These are phyloP conservation scores for Oryza nivara DNA, from an alignment of 176 grass and related monocot species.

Conservation along the genomic window DNA sequence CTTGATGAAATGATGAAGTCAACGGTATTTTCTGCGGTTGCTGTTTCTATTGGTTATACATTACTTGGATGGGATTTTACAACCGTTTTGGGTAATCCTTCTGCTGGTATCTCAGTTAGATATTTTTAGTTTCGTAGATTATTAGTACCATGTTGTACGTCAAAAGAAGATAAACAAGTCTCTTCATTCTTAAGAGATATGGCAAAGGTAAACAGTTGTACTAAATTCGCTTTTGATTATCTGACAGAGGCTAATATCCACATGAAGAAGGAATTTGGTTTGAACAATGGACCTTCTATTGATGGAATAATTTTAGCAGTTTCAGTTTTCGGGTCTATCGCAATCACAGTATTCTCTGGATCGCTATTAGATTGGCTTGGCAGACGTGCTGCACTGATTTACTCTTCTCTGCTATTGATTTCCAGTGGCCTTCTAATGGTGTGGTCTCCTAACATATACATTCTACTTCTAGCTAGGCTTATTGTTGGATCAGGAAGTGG, in stretches of 20 bases:
- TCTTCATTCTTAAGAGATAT: slow-evolving; percentile 8
- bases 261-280: slow-evolving; percentile 77
- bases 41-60: slow-evolving; percentile 73
- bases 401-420: slow-evolving; percentile 81
- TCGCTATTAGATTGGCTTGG: slow-evolving; percentile 75
- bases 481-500: slow-evolving; percentile 87
- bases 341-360: slow-evolving; percentile 82
- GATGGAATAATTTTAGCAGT: slow-evolving; percentile 70
- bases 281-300: slow-evolving; percentile 59
- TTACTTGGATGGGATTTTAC: slow-evolving; percentile 85
- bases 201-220: slow-evolving; percentile 7
- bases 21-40: slow-evolving; percentile 57
- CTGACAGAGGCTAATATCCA: slow-evolving; percentile 62
- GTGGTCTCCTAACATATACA: slow-evolving; percentile 88
- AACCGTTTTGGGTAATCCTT: slow-evolving; percentile 60
- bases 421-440: slow-evolving; percentile 61
- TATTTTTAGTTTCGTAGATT: slow-evolving; percentile 7
- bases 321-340: slow-evolving; percentile 74
- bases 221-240: slow-evolving; percentile 37
- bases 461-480: slow-evolving; percentile 79
- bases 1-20: slow-evolving; percentile 49
- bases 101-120: slow-evolving; percentile 12
- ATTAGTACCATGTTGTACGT: slow-evolving; percentile 10
- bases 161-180: slow-evolving; percentile 1
- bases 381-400: slow-evolving; percentile 67